A percentile compares a stretch with the other conserved stretches of the same genome.
Conservation (phyloP, 2,329 filamentous ascomycete genomes). For the Thelonectria rubi region DNA sequence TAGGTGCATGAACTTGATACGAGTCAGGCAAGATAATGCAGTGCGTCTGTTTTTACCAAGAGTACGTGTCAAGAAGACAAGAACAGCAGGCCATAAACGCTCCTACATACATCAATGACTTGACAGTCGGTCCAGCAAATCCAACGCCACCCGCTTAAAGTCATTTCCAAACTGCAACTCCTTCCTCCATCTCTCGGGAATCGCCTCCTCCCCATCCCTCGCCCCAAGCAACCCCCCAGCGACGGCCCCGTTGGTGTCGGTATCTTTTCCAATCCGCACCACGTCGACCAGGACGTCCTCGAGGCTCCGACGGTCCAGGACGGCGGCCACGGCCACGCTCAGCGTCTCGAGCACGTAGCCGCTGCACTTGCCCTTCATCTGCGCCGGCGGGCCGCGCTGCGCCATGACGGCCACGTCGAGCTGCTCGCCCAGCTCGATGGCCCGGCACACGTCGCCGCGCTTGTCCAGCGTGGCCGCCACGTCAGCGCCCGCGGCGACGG, state of each 20-base stretch:
- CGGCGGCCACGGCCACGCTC: slow-evolving; percentile 51
- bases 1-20: no score
- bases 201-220: slow-evolving; percentile 52
- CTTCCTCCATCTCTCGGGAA: slow-evolving; percentile 53
- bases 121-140: background rate
- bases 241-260: slow-evolving; percentile 58
- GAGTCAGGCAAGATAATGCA: no score
- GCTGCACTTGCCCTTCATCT: slow-evolving; percentile 43
- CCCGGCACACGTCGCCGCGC: slow-evolving; percentile 31
- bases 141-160: slow-evolving; percentile 41
- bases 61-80: no score
- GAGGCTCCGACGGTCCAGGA: slow-evolving; percentile 51
- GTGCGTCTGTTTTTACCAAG: no score
- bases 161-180: slow-evolving; percentile 52
- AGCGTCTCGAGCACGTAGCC: slow-evolving; percentile 57
- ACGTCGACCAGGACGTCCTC: slow-evolving; percentile 58
- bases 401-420: slow-evolving; percentile 44
- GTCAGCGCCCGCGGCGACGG: slow-evolving; percentile 42
- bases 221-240: slow-evolving; percentile 57
- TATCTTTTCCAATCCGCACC: slow-evolving; percentile 55
- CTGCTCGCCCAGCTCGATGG: slow-evolving; percentile 43
- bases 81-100: no score
- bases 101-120: background rate
- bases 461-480: slow-evolving; percentile 38
- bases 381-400: slow-evolving; percentile 40